phyloP scores from a whole-genome alignment of 2,329 filamentous ascomycete species.

The Trichoderma sp. region DNA sequence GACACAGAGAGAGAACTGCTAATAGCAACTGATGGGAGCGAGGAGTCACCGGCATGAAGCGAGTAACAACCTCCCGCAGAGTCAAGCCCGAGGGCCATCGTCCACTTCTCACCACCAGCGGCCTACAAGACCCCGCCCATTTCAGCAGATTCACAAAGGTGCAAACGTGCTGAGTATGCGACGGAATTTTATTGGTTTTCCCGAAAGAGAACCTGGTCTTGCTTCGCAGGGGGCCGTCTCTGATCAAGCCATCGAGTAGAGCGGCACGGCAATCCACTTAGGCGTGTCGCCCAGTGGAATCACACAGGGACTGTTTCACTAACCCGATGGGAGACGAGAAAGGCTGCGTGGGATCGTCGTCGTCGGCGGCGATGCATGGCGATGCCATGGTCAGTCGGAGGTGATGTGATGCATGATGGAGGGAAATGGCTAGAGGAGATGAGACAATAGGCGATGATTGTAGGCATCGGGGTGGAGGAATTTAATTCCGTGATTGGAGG shows the following conservation, averaged over 20 bases:
- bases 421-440: background rate
- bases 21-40: background rate
- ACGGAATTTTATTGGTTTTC: background rate
- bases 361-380: background rate
- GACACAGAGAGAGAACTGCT: background rate
- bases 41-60: background rate
- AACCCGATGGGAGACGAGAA: background rate
- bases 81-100: background rate
- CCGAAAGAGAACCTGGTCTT: background rate
- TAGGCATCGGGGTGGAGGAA: background rate
- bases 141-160: background rate
- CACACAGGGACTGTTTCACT: background rate
- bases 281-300: background rate
- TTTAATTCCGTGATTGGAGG: background rate
- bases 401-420: background rate
- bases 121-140: background rate
- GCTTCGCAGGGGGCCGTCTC: background rate
- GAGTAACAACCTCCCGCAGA: background rate
- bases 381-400: background rate
- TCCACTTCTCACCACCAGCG: background rate
- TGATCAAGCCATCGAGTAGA: background rate
- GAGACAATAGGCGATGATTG: background rate
- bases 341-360: background rate
- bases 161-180: background rate
- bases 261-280: background rate